Conservation (phyloP, 2,329 filamentous ascomycete species). For the Trichoderma sp. region DNA sequence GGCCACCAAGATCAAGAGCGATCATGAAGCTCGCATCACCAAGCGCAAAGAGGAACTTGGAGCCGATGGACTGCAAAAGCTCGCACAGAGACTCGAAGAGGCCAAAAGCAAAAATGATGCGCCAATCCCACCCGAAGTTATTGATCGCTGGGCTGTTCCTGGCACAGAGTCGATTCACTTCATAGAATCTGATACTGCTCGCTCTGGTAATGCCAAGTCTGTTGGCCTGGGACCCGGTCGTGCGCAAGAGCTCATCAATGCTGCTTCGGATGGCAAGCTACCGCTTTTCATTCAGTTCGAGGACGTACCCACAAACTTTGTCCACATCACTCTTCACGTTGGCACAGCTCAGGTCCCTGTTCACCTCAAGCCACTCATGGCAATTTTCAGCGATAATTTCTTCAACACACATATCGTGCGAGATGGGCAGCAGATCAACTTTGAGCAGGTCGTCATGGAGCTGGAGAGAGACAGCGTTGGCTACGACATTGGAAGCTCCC, state of each 20-base stretch:
- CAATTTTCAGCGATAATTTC: conserved; percentile 87
- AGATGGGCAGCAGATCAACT: conserved; percentile 75
- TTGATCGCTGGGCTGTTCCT: conserved; percentile 81
- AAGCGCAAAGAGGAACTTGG: conserved; percentile 79
- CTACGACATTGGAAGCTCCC: conserved; percentile 71
- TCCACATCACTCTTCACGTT: conserved; percentile 78
- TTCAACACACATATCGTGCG: conserved; percentile 87
- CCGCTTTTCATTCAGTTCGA: conserved; percentile 97
- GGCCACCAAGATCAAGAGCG: conserved; percentile 76
- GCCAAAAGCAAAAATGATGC: conserved; percentile 89
- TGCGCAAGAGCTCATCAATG: conserved; percentile 76
- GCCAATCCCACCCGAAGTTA: conserved; percentile 78
- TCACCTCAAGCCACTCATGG: conserved; percentile 80
- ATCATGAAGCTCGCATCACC: conserved; percentile 77
- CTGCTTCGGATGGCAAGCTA: conserved; percentile 58
- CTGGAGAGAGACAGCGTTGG: conserved; percentile 89
- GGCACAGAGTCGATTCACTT: conserved; percentile 91
- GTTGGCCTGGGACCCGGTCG: conserved; percentile 67
- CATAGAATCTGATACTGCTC: conserved; percentile 82
- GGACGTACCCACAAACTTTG: conserved; percentile 89
- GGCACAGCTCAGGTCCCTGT: conserved; percentile 76
- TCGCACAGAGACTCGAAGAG: conserved; percentile 73
- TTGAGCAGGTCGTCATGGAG: conserved; percentile 89
- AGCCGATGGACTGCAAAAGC: conserved; percentile 73
- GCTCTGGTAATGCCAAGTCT: conserved; percentile 74